These are phyloP conservation scores for Cytospora leucostoma DNA, from an alignment of 2,329 filamentous ascomycete genomes.

Conservation along the genomic window DNA sequence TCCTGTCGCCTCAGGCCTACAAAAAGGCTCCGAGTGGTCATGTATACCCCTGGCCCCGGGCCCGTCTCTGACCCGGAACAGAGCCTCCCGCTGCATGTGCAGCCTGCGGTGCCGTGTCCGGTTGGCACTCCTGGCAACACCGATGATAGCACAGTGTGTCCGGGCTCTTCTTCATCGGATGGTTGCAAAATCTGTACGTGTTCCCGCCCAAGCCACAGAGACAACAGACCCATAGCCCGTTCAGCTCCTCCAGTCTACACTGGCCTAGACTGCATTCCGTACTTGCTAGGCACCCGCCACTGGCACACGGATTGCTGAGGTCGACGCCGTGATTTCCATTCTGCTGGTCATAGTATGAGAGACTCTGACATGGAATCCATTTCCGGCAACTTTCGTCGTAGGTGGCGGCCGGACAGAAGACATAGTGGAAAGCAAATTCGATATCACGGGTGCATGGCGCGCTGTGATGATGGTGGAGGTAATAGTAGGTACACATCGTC, in stretches of 20 bases:
- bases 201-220: conserved; percentile 50
- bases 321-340: conserved; percentile 35
- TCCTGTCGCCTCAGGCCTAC: conserved; percentile 6
- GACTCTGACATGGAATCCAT: conserved; percentile 34
- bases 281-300: conserved; percentile 48
- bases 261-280: conserved; percentile 49
- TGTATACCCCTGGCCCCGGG: background rate
- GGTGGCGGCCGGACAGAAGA: conserved; percentile 44
- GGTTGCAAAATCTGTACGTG: conserved; percentile 46
- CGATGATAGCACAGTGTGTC: conserved; percentile 55
- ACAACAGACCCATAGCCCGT: conserved; percentile 53
- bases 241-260: conserved; percentile 52
- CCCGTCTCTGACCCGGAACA: conserved; percentile 12
- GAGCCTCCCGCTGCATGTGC: conserved; percentile 3
- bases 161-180: conserved; percentile 47
- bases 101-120: conserved; percentile 34
- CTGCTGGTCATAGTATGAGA: conserved; percentile 37
- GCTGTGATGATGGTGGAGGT: conserved; percentile 54
- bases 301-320: conserved; percentile 46
- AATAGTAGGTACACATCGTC: conserved; percentile 53
- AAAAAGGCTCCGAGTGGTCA: conserved; percentile 2
- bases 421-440: conserved; percentile 46
- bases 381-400: conserved; percentile 34
- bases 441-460: conserved; percentile 45
- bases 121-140: conserved; percentile 48